Conservation (phyloP, 768 basidiomycete species). For the Phanerodontia chrysosporium region DNA sequence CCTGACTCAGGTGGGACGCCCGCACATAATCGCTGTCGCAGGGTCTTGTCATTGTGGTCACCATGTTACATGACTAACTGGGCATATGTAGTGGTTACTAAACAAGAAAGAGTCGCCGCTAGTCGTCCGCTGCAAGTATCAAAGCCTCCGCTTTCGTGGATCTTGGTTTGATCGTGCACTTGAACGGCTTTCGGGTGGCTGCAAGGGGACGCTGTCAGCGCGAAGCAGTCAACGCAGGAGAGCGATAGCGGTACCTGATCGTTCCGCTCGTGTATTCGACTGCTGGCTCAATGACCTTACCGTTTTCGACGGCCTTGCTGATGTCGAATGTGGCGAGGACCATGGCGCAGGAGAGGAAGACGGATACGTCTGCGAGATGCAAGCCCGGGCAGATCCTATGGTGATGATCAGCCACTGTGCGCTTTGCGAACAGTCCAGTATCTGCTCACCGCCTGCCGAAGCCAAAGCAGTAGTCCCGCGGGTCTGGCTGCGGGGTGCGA, state of each 20-base stretch:
- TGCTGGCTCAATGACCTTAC: slow-evolving; percentile 22
- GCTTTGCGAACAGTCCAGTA: no score
- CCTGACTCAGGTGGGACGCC: no score
- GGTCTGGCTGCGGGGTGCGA: background rate
- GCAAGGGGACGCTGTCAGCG: background rate
- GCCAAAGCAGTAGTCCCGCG: background rate
- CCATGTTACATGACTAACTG: no score
- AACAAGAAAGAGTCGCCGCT: background rate
- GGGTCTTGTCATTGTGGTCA: no score
- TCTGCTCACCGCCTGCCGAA: background rate
- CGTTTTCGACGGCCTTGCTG: slow-evolving; percentile 22
- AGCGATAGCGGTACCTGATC: slow-evolving; percentile 20
- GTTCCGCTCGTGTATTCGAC: slow-evolving; percentile 21
- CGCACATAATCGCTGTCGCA: no score
- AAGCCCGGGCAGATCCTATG: slow-evolving; percentile 7
- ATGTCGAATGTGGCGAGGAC: slow-evolving; percentile 28
- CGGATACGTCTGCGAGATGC: slow-evolving; percentile 27
- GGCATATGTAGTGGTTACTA: no score
- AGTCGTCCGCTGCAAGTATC: background rate
- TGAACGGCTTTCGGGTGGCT: slow-evolving; percentile 15
- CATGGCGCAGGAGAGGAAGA: slow-evolving; percentile 28
- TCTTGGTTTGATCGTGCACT: slow-evolving; percentile 7
- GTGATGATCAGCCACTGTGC: background rate
- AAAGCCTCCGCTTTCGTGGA: slow-evolving; percentile 11
- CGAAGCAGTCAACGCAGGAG: slow-evolving; percentile 15